Conservation (phyloP, 768 basidiomycete genomes). For the Cystofilobasidium macerans region DNA sequence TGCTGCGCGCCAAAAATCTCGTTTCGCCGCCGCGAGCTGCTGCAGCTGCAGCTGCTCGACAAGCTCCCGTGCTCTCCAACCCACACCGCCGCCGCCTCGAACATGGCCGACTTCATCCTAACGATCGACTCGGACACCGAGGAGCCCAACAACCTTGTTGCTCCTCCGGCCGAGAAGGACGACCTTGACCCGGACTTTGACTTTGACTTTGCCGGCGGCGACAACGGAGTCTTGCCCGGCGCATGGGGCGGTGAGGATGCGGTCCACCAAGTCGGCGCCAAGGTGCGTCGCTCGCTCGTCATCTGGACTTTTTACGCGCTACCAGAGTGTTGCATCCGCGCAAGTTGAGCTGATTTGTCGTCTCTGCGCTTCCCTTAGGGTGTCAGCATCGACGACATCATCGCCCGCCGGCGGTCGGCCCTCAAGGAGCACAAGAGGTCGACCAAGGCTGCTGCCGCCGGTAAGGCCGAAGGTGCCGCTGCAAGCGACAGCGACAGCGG, state of each 20-base stretch:
- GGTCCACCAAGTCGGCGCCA: constrained; percentile 42
- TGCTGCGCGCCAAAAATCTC: too few relatives aligned
- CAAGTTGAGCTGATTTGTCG: too few relatives aligned
- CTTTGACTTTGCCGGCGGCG: constrained; percentile 50
- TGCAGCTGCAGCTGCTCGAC: too few relatives aligned
- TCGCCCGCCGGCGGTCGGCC: constrained; percentile 47
- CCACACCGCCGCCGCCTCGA: not conserved
- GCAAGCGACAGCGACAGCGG: constrained; percentile 28
- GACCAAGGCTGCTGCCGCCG: constrained; percentile 30
- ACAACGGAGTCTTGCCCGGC: constrained; percentile 48
- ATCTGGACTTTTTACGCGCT: too few relatives aligned
- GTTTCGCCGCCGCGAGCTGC: too few relatives aligned
- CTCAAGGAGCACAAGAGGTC: constrained; percentile 41
- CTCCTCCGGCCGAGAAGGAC: constrained; percentile 42
- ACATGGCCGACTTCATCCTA: constrained; percentile 55
- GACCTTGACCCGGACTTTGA: constrained; percentile 74
- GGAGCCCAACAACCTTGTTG: constrained; percentile 36
- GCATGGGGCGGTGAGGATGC: constrained; percentile 54
- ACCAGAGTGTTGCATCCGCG: too few relatives aligned
- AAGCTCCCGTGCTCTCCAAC: too few relatives aligned
- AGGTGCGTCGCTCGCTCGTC: constrained; percentile 6
- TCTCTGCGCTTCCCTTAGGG: constrained; percentile 47
- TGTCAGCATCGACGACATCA: constrained; percentile 87
- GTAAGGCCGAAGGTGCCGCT: constrained; percentile 16
- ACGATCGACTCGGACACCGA: constrained; percentile 74